These are phyloP conservation scores for Lactarius hengduanensis DNA, from an alignment of 768 basidiomycete genomes.

Conservation along the genomic window DNA sequence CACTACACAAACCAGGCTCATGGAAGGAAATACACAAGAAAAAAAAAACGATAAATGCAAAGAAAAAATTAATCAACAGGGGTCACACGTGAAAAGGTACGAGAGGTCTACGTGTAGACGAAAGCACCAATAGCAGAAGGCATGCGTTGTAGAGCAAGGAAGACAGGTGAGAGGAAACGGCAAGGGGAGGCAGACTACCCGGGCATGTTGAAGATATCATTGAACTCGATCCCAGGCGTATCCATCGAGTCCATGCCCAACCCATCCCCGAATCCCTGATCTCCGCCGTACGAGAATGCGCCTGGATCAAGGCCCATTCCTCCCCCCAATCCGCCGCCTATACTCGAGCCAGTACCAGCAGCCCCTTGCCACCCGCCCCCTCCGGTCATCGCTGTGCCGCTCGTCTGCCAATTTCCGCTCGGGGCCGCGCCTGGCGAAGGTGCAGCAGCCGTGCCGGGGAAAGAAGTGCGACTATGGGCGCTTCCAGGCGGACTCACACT, in stretches of 20 bases:
- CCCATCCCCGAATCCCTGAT: slow-evolving; percentile 22
- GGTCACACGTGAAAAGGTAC: background rate
- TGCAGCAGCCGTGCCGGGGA: slow-evolving; percentile 21
- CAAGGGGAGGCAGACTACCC: background rate
- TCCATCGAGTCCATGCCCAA: slow-evolving; percentile 26
- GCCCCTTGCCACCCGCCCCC: slow-evolving; percentile 16
- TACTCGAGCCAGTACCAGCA: slow-evolving; percentile 7
- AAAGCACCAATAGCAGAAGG: slow-evolving; percentile 9
- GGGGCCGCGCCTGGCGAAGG: slow-evolving; percentile 21
- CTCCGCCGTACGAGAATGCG: slow-evolving; percentile 20
- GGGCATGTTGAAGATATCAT: slow-evolving; percentile 28
- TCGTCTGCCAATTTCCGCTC: slow-evolving; percentile 21
- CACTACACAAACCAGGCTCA: slow-evolving; percentile 22
- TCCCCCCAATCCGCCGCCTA: slow-evolving; percentile 20
- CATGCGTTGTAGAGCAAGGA: slow-evolving; percentile 8
- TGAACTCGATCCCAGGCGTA: slow-evolving; percentile 28
- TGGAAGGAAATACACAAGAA: slow-evolving; percentile 1
- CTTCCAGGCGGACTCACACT: slow-evolving; percentile 27
- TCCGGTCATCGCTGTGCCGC: slow-evolving; percentile 10
- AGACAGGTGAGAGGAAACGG: no score
- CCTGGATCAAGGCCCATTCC: slow-evolving; percentile 18
- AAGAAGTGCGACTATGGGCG: slow-evolving; percentile 27
- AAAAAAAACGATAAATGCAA: background rate
- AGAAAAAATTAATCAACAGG: background rate
- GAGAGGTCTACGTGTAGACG: background rate